These are phyloP conservation scores for Amphichorda felina DNA, from an alignment of 2,329 filamentous ascomycete genomes.

Conservation along the genomic window DNA sequence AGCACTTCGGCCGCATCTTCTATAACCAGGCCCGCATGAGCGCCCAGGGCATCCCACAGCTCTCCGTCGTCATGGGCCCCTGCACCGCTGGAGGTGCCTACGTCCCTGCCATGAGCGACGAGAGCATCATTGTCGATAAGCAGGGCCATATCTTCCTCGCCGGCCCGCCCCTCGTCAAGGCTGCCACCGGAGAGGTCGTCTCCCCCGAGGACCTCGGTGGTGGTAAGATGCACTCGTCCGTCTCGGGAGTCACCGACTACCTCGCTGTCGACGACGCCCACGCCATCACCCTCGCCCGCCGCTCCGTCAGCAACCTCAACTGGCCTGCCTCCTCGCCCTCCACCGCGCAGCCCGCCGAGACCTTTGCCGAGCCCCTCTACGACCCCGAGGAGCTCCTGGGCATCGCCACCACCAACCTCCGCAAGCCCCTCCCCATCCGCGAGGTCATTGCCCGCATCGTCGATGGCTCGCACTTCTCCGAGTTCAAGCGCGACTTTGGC, in stretches of 20 bases:
- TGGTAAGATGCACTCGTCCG: conserved; percentile 76
- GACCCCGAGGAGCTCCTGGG: conserved; percentile 70
- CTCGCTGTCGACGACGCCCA: conserved; percentile 90
- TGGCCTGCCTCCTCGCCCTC: conserved; percentile 48
- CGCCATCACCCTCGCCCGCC: conserved; percentile 71
- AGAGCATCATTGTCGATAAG: conserved; percentile 90
- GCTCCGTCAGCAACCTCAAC: conserved; percentile 82
- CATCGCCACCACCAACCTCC: conserved; percentile 82
- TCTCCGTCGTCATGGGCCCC: conserved; percentile 92
- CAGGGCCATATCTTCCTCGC: conserved; percentile 98
- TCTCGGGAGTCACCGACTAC: conserved; percentile 91
- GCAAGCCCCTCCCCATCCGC: conserved; percentile 72
- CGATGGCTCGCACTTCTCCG: conserved; percentile 78
- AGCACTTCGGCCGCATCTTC: conserved; percentile 96
- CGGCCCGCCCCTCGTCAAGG: conserved; percentile 88
- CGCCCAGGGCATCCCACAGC: conserved; percentile 76
- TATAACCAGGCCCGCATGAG: conserved; percentile 97
- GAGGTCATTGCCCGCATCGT: conserved; percentile 90
- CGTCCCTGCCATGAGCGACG: conserved; percentile 93
- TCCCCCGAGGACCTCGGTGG: conserved; percentile 85
- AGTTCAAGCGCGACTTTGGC: conserved; percentile 91
- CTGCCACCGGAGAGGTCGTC: conserved; percentile 87
- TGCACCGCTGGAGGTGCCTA: conserved; percentile 95
- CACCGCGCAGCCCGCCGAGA: conserved; percentile 24
- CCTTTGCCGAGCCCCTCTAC: conserved; percentile 67